phyloP scores from a whole-genome alignment of 1,139 yeast genomes.

The Sugiyamaella neomexicana region DNA sequence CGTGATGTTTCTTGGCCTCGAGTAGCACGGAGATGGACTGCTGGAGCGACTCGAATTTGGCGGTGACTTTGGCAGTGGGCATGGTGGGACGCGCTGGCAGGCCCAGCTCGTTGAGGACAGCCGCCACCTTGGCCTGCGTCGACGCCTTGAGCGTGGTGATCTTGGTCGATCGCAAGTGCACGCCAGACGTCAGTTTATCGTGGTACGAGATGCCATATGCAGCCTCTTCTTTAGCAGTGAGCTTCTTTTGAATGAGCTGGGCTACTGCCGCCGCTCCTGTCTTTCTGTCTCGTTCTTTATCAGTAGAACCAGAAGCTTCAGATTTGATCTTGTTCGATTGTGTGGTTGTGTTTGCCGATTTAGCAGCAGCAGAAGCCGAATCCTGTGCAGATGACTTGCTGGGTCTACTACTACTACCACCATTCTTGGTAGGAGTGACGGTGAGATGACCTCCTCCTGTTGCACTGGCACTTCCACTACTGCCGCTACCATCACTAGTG shows the following conservation, averaged over 20 bases:
- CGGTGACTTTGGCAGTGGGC: conserved; percentile 82
- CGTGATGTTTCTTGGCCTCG: conserved; percentile 84
- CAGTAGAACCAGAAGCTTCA: neutral
- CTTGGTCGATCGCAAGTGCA: conserved; percentile 71
- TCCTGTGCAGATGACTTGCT: too few species aligned
- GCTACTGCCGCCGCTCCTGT: conserved; percentile 41
- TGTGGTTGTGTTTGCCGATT: too few species aligned
- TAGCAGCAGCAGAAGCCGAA: too few species aligned
- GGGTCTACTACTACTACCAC: too few species aligned
- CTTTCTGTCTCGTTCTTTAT: conserved; percentile 18
- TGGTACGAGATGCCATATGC: conserved; percentile 85
- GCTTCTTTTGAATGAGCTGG: conserved; percentile 51
- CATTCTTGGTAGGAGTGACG: too few species aligned
- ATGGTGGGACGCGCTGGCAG: conserved; percentile 77
- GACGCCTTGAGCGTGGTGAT: conserved; percentile 63
- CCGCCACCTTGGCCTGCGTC: conserved; percentile 71
- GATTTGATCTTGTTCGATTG: neutral
- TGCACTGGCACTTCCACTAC: conserved; percentile 48
- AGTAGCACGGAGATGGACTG: conserved; percentile 70
- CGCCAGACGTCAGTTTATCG: conserved; percentile 77
- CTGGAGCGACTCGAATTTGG: conserved; percentile 74
- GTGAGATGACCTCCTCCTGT: too few species aligned
- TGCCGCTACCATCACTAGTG: conserved; percentile 34
- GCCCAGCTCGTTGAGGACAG: conserved; percentile 75
- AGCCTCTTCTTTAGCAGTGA: conserved; percentile 77